Conservation (phyloP, 495 filamentous ascomycete species). For the Bacidia rubella region DNA sequence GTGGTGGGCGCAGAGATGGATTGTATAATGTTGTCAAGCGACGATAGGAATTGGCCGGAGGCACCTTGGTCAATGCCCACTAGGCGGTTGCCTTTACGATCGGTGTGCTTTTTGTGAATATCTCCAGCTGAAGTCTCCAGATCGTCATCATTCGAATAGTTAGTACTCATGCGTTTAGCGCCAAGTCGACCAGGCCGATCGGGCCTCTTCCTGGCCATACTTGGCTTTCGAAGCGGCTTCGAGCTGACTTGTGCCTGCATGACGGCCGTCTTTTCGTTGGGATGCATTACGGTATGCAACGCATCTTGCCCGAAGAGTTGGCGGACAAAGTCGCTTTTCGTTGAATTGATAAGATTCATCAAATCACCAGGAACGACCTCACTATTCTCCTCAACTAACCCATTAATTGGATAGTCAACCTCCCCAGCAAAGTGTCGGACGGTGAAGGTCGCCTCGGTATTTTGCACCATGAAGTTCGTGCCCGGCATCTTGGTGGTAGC, state of each 20-base stretch:
- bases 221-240: conserved; percentile 81
- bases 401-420: conserved; percentile 81
- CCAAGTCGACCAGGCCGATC: conserved; percentile 35
- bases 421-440: conserved; percentile 93
- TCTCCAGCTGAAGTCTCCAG: conserved; percentile 35
- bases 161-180: conserved; percentile 21
- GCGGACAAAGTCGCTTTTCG: conserved; percentile 73
- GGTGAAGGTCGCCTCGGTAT: conserved; percentile 63
- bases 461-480: conserved; percentile 70
- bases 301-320: conserved; percentile 90
- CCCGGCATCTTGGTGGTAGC: conserved; percentile 56
- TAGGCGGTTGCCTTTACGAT: conserved; percentile 28
- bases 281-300: conserved; percentile 77
- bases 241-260: conserved; percentile 96
- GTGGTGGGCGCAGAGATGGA: conserved; percentile 66
- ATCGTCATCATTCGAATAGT: conserved; percentile 40
- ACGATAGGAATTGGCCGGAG: conserved; percentile 79
- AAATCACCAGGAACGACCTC: conserved; percentile 91
- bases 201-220: conserved; percentile 67
- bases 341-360: conserved; percentile 85
- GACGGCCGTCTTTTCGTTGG: conserved; percentile 76
- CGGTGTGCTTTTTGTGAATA: conserved; percentile 22
- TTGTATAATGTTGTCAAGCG: conserved; percentile 77
- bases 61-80: conserved; percentile 63
- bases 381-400: conserved; percentile 84